Evolutionary conservation across 805 yeast species (phyloP).

Genomic region (fission yeast (Schizosaccharomyces pombe)): DNA sequence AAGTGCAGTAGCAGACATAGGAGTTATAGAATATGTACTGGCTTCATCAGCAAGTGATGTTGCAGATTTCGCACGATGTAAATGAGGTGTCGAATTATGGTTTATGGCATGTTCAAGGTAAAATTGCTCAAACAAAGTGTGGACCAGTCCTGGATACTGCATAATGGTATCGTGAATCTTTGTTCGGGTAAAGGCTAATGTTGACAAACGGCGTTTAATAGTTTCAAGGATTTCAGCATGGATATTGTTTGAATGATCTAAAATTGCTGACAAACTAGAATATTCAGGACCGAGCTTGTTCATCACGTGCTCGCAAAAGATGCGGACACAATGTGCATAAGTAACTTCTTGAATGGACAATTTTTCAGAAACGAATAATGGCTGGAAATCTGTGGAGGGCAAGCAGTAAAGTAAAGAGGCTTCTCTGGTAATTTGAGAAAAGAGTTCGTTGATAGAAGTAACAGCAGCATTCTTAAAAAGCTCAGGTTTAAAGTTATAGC

Average conservation of each 20-base stretch:
- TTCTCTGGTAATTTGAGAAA: slow-evolving; percentile 78
- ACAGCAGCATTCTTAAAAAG: slow-evolving; percentile 15
- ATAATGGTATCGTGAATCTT: slow-evolving; percentile 58
- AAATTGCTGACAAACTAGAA: slow-evolving; percentile 37
- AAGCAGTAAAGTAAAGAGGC: slow-evolving; percentile 78
- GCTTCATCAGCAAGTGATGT: background rate
- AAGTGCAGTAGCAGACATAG: slow-evolving; percentile 52
- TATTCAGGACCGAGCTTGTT: slow-evolving; percentile 86
- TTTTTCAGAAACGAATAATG: slow-evolving; percentile 45
- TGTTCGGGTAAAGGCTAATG: slow-evolving; percentile 77
- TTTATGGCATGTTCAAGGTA: slow-evolving; percentile 23
- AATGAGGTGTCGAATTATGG: slow-evolving; percentile 70
- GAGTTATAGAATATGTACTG: slow-evolving; percentile 21
- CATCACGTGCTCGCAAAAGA: slow-evolving; percentile 80
- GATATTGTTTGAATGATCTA: slow-evolving; percentile 39
- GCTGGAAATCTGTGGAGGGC: slow-evolving; percentile 65
- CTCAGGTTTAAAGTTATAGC: slow-evolving; percentile 52
- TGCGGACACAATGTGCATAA: slow-evolving; percentile 81
- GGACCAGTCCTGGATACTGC: slow-evolving; percentile 43
- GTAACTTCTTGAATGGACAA: slow-evolving; percentile 84
- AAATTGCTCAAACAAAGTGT: slow-evolving; percentile 70
- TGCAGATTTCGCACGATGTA: slow-evolving; percentile 27
- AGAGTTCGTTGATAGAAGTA: slow-evolving; percentile 44
- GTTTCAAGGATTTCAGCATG: slow-evolving; percentile 55
- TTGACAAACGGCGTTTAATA: slow-evolving; percentile 69